Evolutionary conservation across 495 filamentous ascomycete genomes (phyloP), one percentile per base, ranked within the genome.

Genomic region (Xylaria curta): DNA sequence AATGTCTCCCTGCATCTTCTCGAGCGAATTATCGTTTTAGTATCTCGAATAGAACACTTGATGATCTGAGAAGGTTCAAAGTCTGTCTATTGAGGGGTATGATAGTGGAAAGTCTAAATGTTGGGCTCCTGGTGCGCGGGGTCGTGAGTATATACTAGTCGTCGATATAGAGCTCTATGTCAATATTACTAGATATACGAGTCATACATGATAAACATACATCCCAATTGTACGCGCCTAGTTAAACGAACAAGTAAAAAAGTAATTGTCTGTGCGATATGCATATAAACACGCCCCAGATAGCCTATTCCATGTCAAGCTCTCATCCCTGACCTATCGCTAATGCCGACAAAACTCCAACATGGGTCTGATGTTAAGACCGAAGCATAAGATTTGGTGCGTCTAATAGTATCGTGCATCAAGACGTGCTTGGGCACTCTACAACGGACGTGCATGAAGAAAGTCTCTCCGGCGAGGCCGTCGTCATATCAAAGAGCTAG

Each of bases 1-100:
- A 40, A 77, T 70, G 54, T 77, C 76, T 44, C 68, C 46, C 40
- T 77, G 74, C 76, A 77, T 77, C 28, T 58, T 66, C 10, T 3
- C 36, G 13, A 21, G n/a, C 21, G 44, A 63, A 21, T 44, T 63
- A 13, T 6, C 44, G 6, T 26, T 13, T 44, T 24, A 8, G 21
- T 63, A 42, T 63, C 9, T 63, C 10, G 24, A 9, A 21, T 5
- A 44, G 12, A 44, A 10, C 33, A 38, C 58, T 38, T 38, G 17
- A 38, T 60, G 31, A 8, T 24, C 26, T 42, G 21, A 13, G 38
- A 44, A 15, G 59, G 36, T 33, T 59, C 19, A 1, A n/a, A 8
- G n/a, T 19, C 3, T 40, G n/a, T 38, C 33, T 60, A 21, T 38
- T 60, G 46, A 49, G 62, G 62, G 40, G 42, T 26, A 19, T 21